Percentiles rank a stretch among this genome's conserved stretches.
These are phyloP conservation scores for Microcera coccophila DNA, from an alignment of 2,329 filamentous ascomycete genomes.

Conservation along the genomic window DNA sequence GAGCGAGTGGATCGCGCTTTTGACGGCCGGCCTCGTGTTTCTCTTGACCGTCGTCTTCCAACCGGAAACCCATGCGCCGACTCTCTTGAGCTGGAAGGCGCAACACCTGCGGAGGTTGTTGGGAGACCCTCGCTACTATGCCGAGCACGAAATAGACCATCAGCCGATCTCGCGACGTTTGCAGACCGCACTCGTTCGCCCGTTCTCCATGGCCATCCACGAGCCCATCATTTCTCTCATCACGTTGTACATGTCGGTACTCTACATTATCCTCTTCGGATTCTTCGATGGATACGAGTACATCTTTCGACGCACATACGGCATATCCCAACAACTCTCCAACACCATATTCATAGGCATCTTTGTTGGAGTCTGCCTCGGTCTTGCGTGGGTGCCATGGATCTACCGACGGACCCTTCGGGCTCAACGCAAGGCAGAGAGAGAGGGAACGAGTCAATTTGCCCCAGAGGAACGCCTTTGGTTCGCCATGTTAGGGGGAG, in stretches of 20 bases:
- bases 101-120: conserved; percentile 56
- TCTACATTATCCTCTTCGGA: conserved; percentile 53
- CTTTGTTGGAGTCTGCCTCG: conserved; percentile 38
- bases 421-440: conserved; percentile 20
- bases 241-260: conserved; percentile 47
- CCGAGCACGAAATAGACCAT: conserved; percentile 57
- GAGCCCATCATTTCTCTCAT: conserved; percentile 42
- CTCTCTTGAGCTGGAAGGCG: conserved; percentile 59
- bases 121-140: conserved; percentile 57
- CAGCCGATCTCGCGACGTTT: conserved; percentile 50
- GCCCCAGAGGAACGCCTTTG: conserved; percentile 39
- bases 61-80: conserved; percentile 59
- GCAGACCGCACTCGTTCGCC: conserved; percentile 43
- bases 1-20: conserved; percentile 62
- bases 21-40: conserved; percentile 57
- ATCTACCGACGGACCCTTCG: conserved; percentile 29
- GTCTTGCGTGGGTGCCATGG: conserved; percentile 31
- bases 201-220: conserved; percentile 35
- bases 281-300: conserved; percentile 50
- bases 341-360: conserved; percentile 44
- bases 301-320: conserved; percentile 44
- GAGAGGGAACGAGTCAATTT: conserved; percentile 16
- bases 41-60: conserved; percentile 55
- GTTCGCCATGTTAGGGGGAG: conserved; percentile 42
- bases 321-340: conserved; percentile 38